Evolutionary conservation across 2,329 filamentous ascomycete genomes (phyloP), one percentile per base, ranked within the genome.

Genomic region (Amauroascus niger): DNA sequence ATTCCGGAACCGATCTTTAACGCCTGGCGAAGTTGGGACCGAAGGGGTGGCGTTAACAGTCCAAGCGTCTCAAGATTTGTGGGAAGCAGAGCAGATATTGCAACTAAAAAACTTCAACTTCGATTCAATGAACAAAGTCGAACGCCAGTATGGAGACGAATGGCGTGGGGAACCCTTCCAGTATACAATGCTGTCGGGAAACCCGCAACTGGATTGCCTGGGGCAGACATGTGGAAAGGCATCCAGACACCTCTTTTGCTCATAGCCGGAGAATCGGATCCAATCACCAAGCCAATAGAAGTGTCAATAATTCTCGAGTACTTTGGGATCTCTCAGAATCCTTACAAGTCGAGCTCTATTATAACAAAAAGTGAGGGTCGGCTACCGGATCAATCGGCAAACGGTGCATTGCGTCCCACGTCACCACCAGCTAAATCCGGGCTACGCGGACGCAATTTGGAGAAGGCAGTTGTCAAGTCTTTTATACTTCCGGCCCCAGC

Each of bases 131-230:
- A 79, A 55, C 88, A 95, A 66, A 95, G 88, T 58, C 81, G 78
- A 59, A 93, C 89, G 0, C 77, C 84, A 0, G 87, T 93, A 0
- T 95, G 87, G 79, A 81, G 86, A 59, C 81, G 88, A 37, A 89
- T 95, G 82, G 83, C 84, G 0, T 82, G 77, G 67, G 88, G 89
- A 0, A 76, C 77, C 49, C 74, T 93, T 22, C 84, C 87, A 0
- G 70, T 67, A 0, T 84, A 83, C 55, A 66, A 80, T 49, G 64
- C 75, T 2, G 64, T 74, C 6, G 79, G 77, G 1, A 67, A 74
- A 24, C 69, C 80, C 0, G 64, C 67, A 7, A 81, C 83, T 2
- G 87, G 87, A 0, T 67, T 94, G 7, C 84, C 88, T 1, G 83
- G 85, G 0, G 69, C 78, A 57, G 76, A 83, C 5, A 71, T 82